phyloP scores from a whole-genome alignment of 192 early-diverging fungal species.

The Gaertneriomyces semiglobifer region DNA sequence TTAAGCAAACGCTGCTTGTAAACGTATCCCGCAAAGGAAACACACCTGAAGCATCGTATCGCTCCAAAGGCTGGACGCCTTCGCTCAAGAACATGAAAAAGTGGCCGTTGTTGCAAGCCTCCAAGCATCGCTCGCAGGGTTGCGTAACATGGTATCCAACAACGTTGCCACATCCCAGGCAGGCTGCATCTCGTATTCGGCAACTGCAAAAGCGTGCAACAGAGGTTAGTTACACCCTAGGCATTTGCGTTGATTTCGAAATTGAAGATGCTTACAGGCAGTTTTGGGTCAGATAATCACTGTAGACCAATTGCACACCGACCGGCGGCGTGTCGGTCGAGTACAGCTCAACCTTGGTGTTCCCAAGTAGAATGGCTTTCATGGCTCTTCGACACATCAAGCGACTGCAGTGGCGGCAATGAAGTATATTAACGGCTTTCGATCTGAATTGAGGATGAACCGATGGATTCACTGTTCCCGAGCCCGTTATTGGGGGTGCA shows the following conservation, averaged over 20 bases:
- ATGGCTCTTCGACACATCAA: slow-evolving; percentile 52
- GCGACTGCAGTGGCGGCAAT: slow-evolving; percentile 44
- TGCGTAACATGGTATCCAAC: slow-evolving; percentile 60
- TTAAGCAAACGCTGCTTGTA: neutral
- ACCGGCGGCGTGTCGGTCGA: slow-evolving; percentile 53
- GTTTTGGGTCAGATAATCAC: slow-evolving; percentile 54
- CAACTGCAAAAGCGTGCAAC: slow-evolving; percentile 26
- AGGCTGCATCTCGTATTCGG: slow-evolving; percentile 53
- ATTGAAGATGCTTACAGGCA: slow-evolving; percentile 31
- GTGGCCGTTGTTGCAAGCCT: slow-evolving; percentile 60
- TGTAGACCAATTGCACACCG: slow-evolving; percentile 50
- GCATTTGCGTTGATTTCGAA: neutral
- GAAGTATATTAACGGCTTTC: slow-evolving; percentile 54
- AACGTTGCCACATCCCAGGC: slow-evolving; percentile 55
- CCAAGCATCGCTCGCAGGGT: slow-evolving; percentile 53
- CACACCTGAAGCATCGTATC: slow-evolving; percentile 23
- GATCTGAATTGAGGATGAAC: slow-evolving; percentile 54
- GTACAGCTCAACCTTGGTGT: slow-evolving; percentile 55
- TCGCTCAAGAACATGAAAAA: slow-evolving; percentile 56
- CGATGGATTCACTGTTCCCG: slow-evolving; percentile 40
- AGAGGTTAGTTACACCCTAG: neutral
- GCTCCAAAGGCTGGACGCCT: slow-evolving; percentile 41
- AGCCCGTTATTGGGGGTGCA: slow-evolving; percentile 8
- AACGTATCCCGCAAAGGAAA: neutral
- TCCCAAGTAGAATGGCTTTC: slow-evolving; percentile 57